Conservation (phyloP, 805 yeast species). For the Lachancea dasiensis region DNA sequence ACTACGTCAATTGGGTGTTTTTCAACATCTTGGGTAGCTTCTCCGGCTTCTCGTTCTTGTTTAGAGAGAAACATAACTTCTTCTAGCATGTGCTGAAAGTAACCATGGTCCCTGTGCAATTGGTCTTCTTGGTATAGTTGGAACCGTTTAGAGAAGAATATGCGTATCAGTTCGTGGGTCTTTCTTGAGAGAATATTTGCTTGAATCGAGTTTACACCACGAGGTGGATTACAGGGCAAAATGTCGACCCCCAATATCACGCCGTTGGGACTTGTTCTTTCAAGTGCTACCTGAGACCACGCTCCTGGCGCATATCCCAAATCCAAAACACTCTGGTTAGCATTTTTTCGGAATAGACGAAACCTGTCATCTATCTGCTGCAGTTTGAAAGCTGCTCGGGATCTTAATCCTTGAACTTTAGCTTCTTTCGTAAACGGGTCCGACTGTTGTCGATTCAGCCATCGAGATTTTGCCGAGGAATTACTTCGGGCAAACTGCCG, state of each 20-base stretch:
- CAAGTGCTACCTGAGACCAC: conserved; percentile 81
- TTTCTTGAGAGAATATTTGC: conserved; percentile 72
- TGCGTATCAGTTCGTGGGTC: conserved; percentile 53
- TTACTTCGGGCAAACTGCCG: conserved; percentile 17
- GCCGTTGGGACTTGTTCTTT: conserved; percentile 44
- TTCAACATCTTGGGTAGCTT: conserved; percentile 7
- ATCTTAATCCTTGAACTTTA: conserved; percentile 51
- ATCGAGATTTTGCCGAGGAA: conserved; percentile 54
- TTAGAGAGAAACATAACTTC: conserved; percentile 16
- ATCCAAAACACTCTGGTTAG: conserved; percentile 63
- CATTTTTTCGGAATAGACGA: conserved; percentile 43
- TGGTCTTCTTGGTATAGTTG: conserved; percentile 32
- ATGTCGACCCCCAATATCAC: conserved; percentile 77
- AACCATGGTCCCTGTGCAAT: conserved; percentile 28
- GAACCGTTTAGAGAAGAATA: conserved; percentile 38
- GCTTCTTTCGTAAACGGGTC: conserved; percentile 70
- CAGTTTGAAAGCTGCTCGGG: conserved; percentile 89
- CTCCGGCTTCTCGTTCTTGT: background rate
- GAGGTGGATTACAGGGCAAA: conserved; percentile 70
- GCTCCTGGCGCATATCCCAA: conserved; percentile 93
- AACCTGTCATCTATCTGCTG: conserved; percentile 65
- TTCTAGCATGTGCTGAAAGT: conserved; percentile 17
- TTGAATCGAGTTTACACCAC: conserved; percentile 74
- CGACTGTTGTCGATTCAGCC: conserved; percentile 65
- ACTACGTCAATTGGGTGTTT: conserved; percentile 54